These are phyloP conservation scores for Histomonas meleagridis DNA, from an alignment of 208 protist genomes.

Conservation along the genomic window DNA sequence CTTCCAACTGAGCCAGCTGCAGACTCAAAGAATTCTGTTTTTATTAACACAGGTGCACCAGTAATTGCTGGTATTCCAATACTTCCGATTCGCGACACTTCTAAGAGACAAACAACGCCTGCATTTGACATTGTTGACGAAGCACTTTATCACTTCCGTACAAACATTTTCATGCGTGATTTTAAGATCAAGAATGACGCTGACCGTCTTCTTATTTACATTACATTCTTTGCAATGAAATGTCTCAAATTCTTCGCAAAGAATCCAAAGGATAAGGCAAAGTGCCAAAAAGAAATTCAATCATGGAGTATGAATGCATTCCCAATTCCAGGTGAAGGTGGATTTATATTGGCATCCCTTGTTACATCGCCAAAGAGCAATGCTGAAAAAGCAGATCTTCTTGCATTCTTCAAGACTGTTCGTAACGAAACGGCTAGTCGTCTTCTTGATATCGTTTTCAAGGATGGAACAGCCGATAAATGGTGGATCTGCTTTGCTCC, in stretches of 20 bases:
- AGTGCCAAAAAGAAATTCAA: neutral
- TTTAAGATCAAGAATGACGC: neutral
- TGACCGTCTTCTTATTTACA: slow-evolving; percentile 23
- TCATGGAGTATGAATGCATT: neutral
- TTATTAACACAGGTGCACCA: neutral
- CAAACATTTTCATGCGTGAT: slow-evolving; percentile 34
- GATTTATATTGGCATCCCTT: neutral
- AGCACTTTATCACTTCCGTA: neutral
- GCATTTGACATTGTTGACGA: slow-evolving; percentile 28
- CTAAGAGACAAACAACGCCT: neutral
- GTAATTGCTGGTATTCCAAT: neutral
- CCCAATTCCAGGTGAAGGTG: slow-evolving; percentile 1
- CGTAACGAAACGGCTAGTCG: neutral
- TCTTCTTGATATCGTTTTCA: neutral
- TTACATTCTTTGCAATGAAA: slow-evolving; percentile 30
- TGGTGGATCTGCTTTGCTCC: slow-evolving; percentile 23
- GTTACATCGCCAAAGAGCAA: neutral
- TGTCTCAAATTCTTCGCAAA: neutral
- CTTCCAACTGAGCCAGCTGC: neutral
- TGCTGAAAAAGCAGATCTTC: neutral
- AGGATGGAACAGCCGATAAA: neutral
- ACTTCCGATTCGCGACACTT: neutral
- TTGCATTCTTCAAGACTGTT: neutral
- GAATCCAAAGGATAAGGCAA: neutral
- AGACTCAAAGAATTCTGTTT: neutral